Conservation (phyloP, 2,329 filamentous ascomycete genomes). For the Chrysoporthe deuterocubensis region DNA sequence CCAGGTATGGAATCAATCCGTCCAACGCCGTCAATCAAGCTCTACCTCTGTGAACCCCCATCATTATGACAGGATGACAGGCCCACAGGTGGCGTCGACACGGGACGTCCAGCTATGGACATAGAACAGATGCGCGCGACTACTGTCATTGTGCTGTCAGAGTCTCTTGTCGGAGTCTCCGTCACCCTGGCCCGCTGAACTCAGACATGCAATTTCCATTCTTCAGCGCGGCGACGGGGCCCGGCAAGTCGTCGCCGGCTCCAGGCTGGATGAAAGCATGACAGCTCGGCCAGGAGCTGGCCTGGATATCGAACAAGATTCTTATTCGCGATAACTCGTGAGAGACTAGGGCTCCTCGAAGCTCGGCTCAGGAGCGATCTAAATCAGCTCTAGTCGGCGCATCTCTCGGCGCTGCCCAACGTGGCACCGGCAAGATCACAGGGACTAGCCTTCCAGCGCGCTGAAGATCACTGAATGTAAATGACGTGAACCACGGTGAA, state of each 20-base stretch:
- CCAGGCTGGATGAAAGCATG: neutral
- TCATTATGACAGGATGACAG: neutral
- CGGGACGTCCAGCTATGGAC: neutral
- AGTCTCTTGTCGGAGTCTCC: neutral
- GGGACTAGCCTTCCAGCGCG: neutral
- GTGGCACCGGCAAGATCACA: constrained; percentile 2
- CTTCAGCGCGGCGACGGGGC: no score
- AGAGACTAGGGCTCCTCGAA: no score
- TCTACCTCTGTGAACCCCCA: neutral
- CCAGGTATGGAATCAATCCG: neutral
- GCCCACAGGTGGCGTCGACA: neutral
- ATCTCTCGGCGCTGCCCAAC: constrained; percentile 8
- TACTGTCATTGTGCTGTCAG: neutral
- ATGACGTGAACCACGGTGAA: neutral
- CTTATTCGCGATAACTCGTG: neutral
- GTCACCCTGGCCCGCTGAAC: neutral
- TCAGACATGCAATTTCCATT: no score
- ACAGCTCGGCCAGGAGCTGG: neutral
- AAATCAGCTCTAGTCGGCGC: constrained; percentile 2
- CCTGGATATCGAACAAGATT: neutral
- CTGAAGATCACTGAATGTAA: neutral
- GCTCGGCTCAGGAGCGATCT: neutral
- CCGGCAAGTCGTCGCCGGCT: neutral
- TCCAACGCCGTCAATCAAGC: neutral
- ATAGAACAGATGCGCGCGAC: neutral